A percentile compares a stretch with the other conserved stretches of the same genome.
These are phyloP conservation scores for Roridomyces roridus DNA, from an alignment of 768 basidiomycete genomes.

Conservation along the genomic window DNA sequence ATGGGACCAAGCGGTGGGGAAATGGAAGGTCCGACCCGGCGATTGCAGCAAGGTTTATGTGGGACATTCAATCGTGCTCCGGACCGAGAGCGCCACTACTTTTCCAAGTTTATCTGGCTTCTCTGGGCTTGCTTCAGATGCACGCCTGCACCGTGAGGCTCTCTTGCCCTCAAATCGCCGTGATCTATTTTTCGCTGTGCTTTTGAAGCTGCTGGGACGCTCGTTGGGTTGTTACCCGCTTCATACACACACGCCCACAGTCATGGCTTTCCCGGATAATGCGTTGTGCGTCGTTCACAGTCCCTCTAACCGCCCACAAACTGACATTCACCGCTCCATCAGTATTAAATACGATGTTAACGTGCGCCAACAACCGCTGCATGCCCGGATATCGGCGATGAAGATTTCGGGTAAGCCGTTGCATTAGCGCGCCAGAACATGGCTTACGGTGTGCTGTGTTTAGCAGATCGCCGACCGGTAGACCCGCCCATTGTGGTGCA, in stretches of 20 bases:
- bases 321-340: too few species aligned
- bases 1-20: not conserved
- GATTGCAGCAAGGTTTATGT: not conserved
- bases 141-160: slow-evolving; percentile 17
- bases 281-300: slow-evolving; percentile 4
- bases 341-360: slow-evolving; percentile 18
- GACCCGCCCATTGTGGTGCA: slow-evolving; percentile 26
- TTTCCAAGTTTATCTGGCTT: slow-evolving; percentile 17
- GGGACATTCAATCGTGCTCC: slow-evolving; percentile 9
- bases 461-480: slow-evolving; percentile 27
- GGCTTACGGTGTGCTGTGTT: slow-evolving; percentile 9
- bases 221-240: not conserved
- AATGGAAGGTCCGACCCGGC: slow-evolving; percentile 9
- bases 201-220: slow-evolving; percentile 2
- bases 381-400: slow-evolving; percentile 28
- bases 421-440: not conserved
- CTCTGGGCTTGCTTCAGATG: slow-evolving; percentile 1
- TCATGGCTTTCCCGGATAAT: slow-evolving; percentile 2
- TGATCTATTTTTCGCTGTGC: slow-evolving; percentile 13
- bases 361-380: slow-evolving; percentile 23
- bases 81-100: slow-evolving; percentile 7
- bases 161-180: not conserved
- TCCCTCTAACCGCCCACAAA: not conserved
- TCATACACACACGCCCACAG: not conserved
- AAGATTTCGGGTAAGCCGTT: slow-evolving; percentile 22